Percentiles rank a stretch among this genome's conserved stretches.
Evolutionary conservation across 768 basidiomycete species (phyloP).

Genomic region (Lentinula raphanica): DNA sequence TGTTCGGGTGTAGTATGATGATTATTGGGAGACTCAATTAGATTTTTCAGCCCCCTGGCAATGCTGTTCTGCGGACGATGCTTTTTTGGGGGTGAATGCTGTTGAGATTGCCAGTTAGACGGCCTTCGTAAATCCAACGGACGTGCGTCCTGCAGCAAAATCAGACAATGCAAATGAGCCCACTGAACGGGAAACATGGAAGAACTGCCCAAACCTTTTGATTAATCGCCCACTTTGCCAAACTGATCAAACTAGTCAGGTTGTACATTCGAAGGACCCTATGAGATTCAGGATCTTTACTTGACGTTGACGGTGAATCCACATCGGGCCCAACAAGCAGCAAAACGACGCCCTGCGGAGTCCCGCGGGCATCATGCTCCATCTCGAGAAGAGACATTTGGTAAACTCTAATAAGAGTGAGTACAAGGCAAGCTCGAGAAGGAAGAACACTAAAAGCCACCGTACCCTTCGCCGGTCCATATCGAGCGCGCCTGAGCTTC

Average conservation of each 20-base stretch:
- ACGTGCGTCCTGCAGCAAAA: conserved; percentile 41
- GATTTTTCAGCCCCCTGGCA: conserved; percentile 57
- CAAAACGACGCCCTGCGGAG: conserved; percentile 70
- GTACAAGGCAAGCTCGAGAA: background rate
- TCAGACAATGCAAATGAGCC: conserved; percentile 7
- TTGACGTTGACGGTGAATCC: conserved; percentile 30
- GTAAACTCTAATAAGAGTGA: conserved; percentile 46
- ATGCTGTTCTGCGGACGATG: conserved; percentile 54
- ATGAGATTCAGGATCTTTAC: conserved; percentile 50
- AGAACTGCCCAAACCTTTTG: conserved; percentile 46
- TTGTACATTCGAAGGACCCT: conserved; percentile 79
- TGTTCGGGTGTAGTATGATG: conserved; percentile 11
- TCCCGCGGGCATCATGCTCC: conserved; percentile 45
- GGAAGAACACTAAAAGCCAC: conserved; percentile 5
- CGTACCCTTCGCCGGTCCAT: conserved; percentile 77
- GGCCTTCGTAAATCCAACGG: conserved; percentile 58
- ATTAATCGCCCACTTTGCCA: conserved; percentile 69
- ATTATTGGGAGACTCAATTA: conserved; percentile 34
- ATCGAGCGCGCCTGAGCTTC: conserved; percentile 65
- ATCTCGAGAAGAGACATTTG: conserved; percentile 75
- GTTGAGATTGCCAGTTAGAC: conserved; percentile 46
- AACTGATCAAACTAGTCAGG: conserved; percentile 63
- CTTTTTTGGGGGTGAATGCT: conserved; percentile 37
- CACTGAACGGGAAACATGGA: background rate
- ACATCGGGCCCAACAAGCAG: conserved; percentile 65